phyloP scores from a whole-genome alignment of 179 eudicot species.

The Beta lomatogona region DNA sequence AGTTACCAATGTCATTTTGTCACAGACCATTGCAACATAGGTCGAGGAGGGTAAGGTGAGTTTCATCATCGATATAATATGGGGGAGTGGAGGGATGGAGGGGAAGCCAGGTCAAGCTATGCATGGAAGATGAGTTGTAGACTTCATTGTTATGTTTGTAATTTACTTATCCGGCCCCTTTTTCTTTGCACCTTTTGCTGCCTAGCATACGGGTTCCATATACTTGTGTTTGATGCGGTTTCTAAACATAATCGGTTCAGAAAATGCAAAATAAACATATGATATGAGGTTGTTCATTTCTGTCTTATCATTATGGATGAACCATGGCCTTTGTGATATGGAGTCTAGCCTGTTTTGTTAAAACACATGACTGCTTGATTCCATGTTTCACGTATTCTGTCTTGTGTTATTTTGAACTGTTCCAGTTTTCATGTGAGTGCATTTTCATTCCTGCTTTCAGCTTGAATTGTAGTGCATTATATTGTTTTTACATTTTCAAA shows the following conservation, averaged over 20 bases:
- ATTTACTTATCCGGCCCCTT: not conserved
- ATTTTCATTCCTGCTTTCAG: not conserved
- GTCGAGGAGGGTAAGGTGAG: not conserved
- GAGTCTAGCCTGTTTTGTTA: not conserved
- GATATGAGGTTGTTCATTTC: not conserved
- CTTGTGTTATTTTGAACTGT: not conserved
- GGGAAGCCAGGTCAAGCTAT: not conserved
- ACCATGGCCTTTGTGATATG: not conserved
- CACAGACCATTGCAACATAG: not conserved
- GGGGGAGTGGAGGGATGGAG: not conserved
- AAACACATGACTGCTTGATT: not conserved
- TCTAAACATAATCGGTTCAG: not conserved
- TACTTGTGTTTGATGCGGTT: not conserved
- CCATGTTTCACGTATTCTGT: not conserved
- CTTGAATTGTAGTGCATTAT: not conserved
- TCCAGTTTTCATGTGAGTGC: not conserved
- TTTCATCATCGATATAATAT: no score
- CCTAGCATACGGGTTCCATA: not conserved
- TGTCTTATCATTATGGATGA: not conserved
- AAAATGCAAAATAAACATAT: not conserved
- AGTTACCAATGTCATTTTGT: not conserved
- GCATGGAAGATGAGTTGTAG: not conserved
- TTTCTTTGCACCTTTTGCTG: not conserved
- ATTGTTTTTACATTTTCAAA: not conserved
- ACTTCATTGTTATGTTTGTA: not conserved